phyloP scores from a whole-genome alignment of 2,329 filamentous ascomycete species.

The Pseudocercospora fuligena region DNA sequence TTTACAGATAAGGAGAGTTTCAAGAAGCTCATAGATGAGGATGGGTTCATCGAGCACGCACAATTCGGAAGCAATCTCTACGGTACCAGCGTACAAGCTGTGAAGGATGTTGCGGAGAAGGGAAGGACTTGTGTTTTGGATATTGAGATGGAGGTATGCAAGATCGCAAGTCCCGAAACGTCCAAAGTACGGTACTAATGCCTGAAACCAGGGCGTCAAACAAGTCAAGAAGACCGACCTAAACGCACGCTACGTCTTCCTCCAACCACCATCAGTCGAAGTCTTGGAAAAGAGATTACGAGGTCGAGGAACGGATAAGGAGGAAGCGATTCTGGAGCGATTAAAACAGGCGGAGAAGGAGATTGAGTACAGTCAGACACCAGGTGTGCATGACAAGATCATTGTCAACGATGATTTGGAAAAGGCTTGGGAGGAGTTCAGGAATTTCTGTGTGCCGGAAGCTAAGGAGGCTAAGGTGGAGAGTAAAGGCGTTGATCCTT shows the following conservation, averaged over 20 bases:
- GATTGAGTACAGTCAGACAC: constrained; percentile 71
- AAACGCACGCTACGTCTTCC: constrained; percentile 80
- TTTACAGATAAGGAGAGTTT: constrained; percentile 73
- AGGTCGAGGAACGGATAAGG: constrained; percentile 77
- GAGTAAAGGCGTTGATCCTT: constrained; percentile 8
- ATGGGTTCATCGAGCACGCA: constrained; percentile 85
- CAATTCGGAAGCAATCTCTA: constrained; percentile 86
- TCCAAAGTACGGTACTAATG: background rate
- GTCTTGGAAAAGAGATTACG: constrained; percentile 75
- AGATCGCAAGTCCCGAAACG: background rate
- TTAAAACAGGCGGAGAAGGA: constrained; percentile 74
- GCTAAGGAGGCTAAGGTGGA: background rate
- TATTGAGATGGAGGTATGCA: constrained; percentile 88
- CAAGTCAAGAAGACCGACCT: constrained; percentile 81
- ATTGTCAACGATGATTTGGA: constrained; percentile 70
- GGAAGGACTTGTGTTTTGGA: constrained; percentile 80
- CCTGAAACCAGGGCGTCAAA: constrained; percentile 71
- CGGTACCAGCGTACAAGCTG: constrained; percentile 80
- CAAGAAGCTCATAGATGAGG: constrained; percentile 66
- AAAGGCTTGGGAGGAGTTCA: constrained; percentile 58
- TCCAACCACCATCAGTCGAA: constrained; percentile 77
- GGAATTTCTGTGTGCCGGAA: constrained; percentile 40
- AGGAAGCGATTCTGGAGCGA: constrained; percentile 71
- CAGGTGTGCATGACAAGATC: constrained; percentile 68
- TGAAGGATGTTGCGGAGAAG: constrained; percentile 73